Conservation (phyloP, 176 grass and related monocot species). For the Poa pratensis region DNA sequence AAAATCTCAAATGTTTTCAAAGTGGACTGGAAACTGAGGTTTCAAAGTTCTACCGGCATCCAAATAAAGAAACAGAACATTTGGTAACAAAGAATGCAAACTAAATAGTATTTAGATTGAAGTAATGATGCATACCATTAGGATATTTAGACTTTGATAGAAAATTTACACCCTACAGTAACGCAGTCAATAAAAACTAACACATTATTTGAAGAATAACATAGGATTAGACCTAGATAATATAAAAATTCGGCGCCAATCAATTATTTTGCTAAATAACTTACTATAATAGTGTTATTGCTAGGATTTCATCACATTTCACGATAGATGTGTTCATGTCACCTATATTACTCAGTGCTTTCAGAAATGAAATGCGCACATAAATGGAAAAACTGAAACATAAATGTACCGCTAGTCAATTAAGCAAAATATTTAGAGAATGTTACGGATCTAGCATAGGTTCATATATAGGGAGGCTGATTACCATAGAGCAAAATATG, state of each 20-base stretch:
- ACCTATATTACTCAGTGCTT: not conserved
- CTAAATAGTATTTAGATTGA: not conserved
- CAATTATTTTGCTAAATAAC: not conserved
- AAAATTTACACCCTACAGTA: no score
- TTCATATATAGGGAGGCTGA: no score
- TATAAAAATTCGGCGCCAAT: not conserved
- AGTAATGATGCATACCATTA: not conserved
- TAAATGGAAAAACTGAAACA: no score
- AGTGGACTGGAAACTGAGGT: not conserved
- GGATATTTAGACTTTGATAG: not conserved
- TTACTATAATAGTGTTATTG: not conserved
- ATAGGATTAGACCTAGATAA: not conserved
- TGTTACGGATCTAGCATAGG: no score
- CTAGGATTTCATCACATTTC: not conserved
- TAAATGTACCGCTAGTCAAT: no score
- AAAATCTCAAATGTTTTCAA: not conserved
- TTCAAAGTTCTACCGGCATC: not conserved
- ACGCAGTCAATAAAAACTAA: no score
- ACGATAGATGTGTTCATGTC: not conserved
- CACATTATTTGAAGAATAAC: not conserved
- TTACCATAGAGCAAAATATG: no score
- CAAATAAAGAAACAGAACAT: not conserved
- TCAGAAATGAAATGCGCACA: no score
- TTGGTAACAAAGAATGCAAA: not conserved
- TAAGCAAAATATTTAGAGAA: no score